Evolutionary conservation across 306 rosid genomes (phyloP).

Genomic region (Acacia crassicarpa): DNA sequence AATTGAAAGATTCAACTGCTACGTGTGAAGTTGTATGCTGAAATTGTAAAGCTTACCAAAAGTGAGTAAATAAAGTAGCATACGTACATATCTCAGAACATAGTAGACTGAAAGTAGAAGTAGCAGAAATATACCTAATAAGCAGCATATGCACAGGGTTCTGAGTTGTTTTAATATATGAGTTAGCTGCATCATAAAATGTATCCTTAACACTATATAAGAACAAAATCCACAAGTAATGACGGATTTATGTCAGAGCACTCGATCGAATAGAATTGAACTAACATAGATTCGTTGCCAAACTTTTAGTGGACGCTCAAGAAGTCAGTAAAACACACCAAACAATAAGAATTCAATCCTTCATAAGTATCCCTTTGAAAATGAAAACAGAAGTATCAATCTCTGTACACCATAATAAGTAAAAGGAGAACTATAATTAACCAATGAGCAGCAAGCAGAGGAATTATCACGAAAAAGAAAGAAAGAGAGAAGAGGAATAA

Average conservation of each 20-base stretch:
- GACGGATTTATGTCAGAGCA: neutral
- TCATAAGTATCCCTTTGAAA: neutral
- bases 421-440: constrained; percentile 33
- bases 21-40: neutral
- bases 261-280: too few relatives aligned
- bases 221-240: neutral
- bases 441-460: constrained; percentile 3
- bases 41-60: too few relatives aligned
- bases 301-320: neutral
- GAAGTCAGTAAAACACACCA: neutral
- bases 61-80: too few relatives aligned
- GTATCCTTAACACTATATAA: too few relatives aligned
- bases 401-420: neutral
- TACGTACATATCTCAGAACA: too few relatives aligned
- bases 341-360: neutral
- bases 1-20: neutral
- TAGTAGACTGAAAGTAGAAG: too few relatives aligned
- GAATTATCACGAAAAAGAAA: neutral
- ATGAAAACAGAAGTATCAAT: neutral
- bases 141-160: too few relatives aligned
- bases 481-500: too few relatives aligned
- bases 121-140: too few relatives aligned
- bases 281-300: too few relatives aligned
- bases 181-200: too few relatives aligned
- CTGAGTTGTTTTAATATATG: too few relatives aligned